phyloP scores from a whole-genome alignment of 768 basidiomycete species.

The Macrolepiota albuminosa region DNA sequence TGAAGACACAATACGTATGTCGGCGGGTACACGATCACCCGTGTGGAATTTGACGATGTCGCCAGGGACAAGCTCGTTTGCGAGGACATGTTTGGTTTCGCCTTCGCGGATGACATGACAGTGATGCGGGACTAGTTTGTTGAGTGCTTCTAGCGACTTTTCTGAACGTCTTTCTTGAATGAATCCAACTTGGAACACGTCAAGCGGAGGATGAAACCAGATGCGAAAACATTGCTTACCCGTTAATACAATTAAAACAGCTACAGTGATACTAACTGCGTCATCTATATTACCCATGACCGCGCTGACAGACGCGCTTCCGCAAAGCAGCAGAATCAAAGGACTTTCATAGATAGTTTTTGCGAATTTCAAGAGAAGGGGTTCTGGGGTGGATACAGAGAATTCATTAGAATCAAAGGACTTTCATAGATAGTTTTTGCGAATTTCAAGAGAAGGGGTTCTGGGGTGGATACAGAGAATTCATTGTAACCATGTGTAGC shows the following conservation, averaged over 20 bases:
- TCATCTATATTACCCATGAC: slow-evolving; percentile 96
- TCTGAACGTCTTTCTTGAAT: slow-evolving; percentile 95
- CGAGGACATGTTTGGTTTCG: slow-evolving; percentile 73
- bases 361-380: slow-evolving; percentile 79
- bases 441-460: slow-evolving; percentile 82
- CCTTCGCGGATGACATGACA: slow-evolving; percentile 86
- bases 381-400: slow-evolving; percentile 77
- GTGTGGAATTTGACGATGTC: slow-evolving; percentile 87
- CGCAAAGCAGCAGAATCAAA: slow-evolving; percentile 84
- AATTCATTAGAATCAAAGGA: slow-evolving; percentile 97
- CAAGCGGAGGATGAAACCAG: not conserved
- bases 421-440: slow-evolving; percentile 94
- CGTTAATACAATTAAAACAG: slow-evolving; percentile 89
- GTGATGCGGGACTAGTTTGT: slow-evolving; percentile 96
- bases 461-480: slow-evolving; percentile 80
- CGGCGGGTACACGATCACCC: slow-evolving; percentile 92
- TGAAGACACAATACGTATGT: slow-evolving; percentile 77
- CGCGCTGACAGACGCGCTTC: slow-evolving; percentile 84
- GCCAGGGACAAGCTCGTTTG: slow-evolving; percentile 95
- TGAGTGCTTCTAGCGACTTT: slow-evolving; percentile 89
- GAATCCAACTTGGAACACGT: slow-evolving; percentile 64
- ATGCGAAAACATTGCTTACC: slow-evolving; percentile 41
- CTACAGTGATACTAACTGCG: slow-evolving; percentile 88
- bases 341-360: slow-evolving; percentile 97
- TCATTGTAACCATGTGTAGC: slow-evolving; percentile 86